Percentiles rank a stretch among this genome's conserved stretches.
Evolutionary conservation across 129 eudicot genomes (phyloP).

Genomic region (Sambucus nigra): DNA sequence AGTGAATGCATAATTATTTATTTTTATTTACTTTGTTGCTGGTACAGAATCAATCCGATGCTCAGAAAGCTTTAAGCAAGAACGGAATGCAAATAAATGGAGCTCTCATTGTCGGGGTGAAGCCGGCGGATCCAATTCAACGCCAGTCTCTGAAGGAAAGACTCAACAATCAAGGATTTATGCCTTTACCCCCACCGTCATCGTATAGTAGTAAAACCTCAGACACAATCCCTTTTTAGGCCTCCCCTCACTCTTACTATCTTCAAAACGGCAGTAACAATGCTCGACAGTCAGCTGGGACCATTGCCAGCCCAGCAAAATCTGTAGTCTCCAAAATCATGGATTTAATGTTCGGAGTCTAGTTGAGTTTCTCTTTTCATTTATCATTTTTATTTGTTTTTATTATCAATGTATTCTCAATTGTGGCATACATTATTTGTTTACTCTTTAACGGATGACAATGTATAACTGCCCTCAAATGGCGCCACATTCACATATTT

Average conservation of each 20-base stretch:
- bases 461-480: not conserved
- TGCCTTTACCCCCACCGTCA: constrained; percentile 67
- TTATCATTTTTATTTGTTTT: no score
- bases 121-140: constrained; percentile 82
- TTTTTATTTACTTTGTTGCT: constrained; percentile 7
- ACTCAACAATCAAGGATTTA: constrained; percentile 72
- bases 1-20: no score
- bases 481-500: not conserved
- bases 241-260: constrained; percentile 32
- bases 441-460: not conserved
- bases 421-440: not conserved
- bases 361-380: constrained; percentile 4
- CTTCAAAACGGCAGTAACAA: constrained; percentile 38
- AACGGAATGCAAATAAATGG: constrained; percentile 79
- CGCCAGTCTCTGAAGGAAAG: constrained; percentile 62
- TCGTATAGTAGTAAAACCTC: constrained; percentile 31
- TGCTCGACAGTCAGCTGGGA: constrained; percentile 48
- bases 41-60: constrained; percentile 78
- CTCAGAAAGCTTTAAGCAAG: constrained; percentile 84
- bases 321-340: constrained; percentile 60
- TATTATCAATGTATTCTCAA: no score
- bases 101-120: constrained; percentile 77
- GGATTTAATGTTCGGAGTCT: constrained; percentile 92
- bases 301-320: constrained; percentile 83
- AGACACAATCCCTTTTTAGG: constrained; percentile 41